Base-by-base conservation (phyloP, 768 basidiomycete species). In the Rhodotorula paludigena region DNA sequence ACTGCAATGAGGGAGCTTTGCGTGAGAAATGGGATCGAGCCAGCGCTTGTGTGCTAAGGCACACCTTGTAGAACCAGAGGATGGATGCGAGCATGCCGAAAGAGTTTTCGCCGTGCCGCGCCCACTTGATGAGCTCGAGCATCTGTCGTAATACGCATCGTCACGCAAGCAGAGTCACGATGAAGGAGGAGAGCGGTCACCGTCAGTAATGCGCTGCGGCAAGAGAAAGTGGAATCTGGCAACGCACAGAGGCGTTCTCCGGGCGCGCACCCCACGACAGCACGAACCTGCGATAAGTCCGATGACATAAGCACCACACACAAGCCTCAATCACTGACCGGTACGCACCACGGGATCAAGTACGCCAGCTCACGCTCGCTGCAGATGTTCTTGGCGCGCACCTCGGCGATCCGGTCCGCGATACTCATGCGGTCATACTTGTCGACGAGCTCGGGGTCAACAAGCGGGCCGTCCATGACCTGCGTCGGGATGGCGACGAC, bases 401-500 rank as follows among this genome's bases (percentile, higher is more conserved):
- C 52, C 32, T 61, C 51, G 49, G 60, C 60, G 51, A 61, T 38
- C 25, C 60, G 60, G 51, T 61, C 60, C 25, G 60, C 60, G 38
- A 52, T 33, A 23, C 28, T 30, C 38, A 52, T 39, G 30, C 30
- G 23, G 60, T 61, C 60, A 32, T 52, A 61, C 51, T 53, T 61
- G 18, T 25, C 15, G 49, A 61, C 41, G 28, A 61, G 41, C 5
- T 33, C 41, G 21, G 42, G 39, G 51, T 61, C 16, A 38, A 61
- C 60, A 51, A 61, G 18, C 2, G 18, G 49, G 23, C 60, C 60
- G 14, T 41, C 21, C 21, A 53, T 11, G 51, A 61, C 28, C 39
- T 61, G 60, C 39, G 38, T 32, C 18, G 60, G 60, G 32, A 61
- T 53, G 28, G 41, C 28, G 39, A 42, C 16, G 39, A 61, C 49